phyloP scores from a whole-genome alignment of 2,329 filamentous ascomycete species.

The Diaporthe caulivora region DNA sequence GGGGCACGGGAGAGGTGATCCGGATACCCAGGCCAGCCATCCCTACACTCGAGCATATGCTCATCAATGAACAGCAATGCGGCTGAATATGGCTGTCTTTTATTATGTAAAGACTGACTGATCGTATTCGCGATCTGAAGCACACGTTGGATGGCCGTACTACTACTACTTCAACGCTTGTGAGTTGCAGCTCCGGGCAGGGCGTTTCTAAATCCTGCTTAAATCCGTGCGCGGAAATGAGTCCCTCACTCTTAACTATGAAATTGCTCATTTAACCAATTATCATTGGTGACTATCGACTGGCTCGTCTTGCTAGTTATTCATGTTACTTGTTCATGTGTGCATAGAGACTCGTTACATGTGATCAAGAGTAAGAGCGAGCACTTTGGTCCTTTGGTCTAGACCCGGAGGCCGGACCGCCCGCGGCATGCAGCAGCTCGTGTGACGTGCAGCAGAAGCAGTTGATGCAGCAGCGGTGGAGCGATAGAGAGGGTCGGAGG shows the following conservation, averaged over 20 bases:
- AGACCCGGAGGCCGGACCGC: neutral
- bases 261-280: neutral
- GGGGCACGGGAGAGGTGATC: neutral
- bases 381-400: neutral
- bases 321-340: neutral
- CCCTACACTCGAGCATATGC: neutral
- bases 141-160: neutral
- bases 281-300: neutral
- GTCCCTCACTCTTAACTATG: neutral
- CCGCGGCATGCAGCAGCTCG: neutral
- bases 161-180: neutral
- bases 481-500: neutral
- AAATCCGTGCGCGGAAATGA: neutral
- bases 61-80: neutral
- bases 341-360: neutral
- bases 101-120: neutral
- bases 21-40: neutral
- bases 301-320: too few relatives aligned
- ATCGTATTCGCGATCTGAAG: slow-evolving; percentile 14
- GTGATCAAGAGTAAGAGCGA: neutral
- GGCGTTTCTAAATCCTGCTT: neutral
- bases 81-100: too few relatives aligned
- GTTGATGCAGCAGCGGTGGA: neutral
- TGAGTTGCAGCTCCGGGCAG: neutral
- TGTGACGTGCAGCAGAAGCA: neutral